Evolutionary conservation across 768 basidiomycete species (phyloP), one percentile per base, ranked within the genome.

Genomic region (Omphalotus guepiniiformis): DNA sequence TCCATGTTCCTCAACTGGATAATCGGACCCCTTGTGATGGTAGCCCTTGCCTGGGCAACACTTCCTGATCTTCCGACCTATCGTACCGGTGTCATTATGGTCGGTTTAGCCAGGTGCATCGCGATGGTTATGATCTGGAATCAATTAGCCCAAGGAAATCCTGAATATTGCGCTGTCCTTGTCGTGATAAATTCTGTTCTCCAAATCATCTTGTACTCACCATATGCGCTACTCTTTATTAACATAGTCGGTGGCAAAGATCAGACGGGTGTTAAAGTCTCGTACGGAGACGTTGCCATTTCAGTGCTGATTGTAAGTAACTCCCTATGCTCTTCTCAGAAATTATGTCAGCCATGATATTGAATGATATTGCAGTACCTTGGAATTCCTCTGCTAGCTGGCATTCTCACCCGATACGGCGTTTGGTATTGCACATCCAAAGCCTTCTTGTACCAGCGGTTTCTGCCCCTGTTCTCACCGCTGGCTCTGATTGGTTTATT

Each of bases 81-180:
- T 58, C 77, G 88, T 19, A 78, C 79, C 1, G 91, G 91, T 2
- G 84, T 93, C 3, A 83, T 93, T 56, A 70, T 93, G 68, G 88
- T 93, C 28, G 90, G 91, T 8, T 63, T 89, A 19, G 86, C 84
- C 11, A 69, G 83, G 38, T 87, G 77, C 57, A 82, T 80, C 46
- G 82, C 83, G 3, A 84, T 83, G 83, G 84, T 88, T 51, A 78
- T 87, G 69, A 84, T 93, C 36, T 91, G 88, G 89, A 88, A 85
- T 55, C 74, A 79, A 42, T 73, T 92, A 5, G 86, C 85, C 0
- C 61, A 71, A 29, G 88, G 89, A 4, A 79, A 91, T 54, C 54
- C 56, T 18, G 74, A 90, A 48, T 85, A 86, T 55, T 88, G 87
- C 53, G 88, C 85, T 15, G 82, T 91, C 53, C 68, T 93, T 5